phyloP scores from a whole-genome alignment of 169 alveolate genomes.

The Plasmodium falciparum region DNA sequence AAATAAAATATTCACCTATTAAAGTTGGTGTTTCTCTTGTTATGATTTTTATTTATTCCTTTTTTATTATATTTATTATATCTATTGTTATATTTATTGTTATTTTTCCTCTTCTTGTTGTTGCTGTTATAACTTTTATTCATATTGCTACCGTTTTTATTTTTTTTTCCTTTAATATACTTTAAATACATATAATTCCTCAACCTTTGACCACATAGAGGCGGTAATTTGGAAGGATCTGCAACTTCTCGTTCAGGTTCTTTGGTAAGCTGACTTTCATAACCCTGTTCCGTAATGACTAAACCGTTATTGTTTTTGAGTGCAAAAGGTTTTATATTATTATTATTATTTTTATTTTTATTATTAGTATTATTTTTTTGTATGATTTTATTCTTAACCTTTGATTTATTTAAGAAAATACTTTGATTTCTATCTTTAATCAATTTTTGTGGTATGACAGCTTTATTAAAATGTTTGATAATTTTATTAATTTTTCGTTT shows the following conservation, averaged over 20 bases:
- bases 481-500: conserved; percentile 42
- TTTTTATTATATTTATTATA: conserved; percentile 28
- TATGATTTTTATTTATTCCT: background rate
- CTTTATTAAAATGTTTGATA: conserved; percentile 24
- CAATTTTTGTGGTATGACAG: conserved; percentile 41
- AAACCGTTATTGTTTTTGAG: conserved; percentile 25
- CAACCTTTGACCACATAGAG: conserved; percentile 36
- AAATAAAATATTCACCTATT: background rate
- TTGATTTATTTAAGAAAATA: conserved; percentile 16
- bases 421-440: conserved; percentile 47
- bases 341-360: background rate
- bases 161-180: conserved; percentile 17
- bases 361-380: background rate
- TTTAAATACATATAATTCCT: conserved; percentile 35
- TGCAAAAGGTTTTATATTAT: background rate
- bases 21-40: background rate
- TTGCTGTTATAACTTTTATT: background rate
- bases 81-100: conserved; percentile 2
- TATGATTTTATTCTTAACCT: background rate
- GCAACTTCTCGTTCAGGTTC: conserved; percentile 69
- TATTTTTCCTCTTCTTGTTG: background rate
- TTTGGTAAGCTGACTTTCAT: conserved; percentile 46
- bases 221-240: conserved; percentile 64
- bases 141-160: background rate
- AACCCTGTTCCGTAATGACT: conserved; percentile 34